Evolutionary conservation across 108 stramenopile genomes (phyloP), one percentile per base, ranked within the genome.

Genomic region (Nitzschia sp.): DNA sequence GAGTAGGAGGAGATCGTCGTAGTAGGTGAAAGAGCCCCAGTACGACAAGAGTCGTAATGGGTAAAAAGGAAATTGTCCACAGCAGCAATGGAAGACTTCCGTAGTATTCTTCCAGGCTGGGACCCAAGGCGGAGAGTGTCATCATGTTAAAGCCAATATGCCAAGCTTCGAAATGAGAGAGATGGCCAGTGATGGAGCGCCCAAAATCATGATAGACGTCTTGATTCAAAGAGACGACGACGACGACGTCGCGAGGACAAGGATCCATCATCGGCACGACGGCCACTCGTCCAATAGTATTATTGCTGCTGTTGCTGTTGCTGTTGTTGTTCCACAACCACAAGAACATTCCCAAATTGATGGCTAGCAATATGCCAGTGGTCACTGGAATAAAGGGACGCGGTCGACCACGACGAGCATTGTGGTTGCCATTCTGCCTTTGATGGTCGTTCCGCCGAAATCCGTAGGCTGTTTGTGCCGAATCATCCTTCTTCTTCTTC

Each of bases 61-160:
- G 82, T 2, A 94, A 62, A 35, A 91, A 71, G 0, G 88, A 69
- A 17, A 85, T 28, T 56, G 88, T 94, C 46, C 82, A 88, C 54
- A 88, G 32, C 1, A 90, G 64, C 36, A 89, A 85, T 4, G 73
- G 52, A 28, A 90, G 75, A 9, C 30, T 29, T 47, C 80, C 75
- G 63, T 63, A 85, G 16, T 52, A 22, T 6, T 23, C 30, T 73
- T 94, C 93, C 50, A 94, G 63, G n/a, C 63, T 65, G 30, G 34
- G 44, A 5, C 92, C 89, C 25, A 93, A 58, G 16, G 63, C 56
- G 22, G 76, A 75, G 55, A 91, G 73, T 0, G 83, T 77, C 85
- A 91, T 85, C 78, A 84, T 84, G 61, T 94, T 94, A 66, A 94
- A 79, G 0, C 85, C 86, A 11, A 91, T 33, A 73, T 94, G 93